A percentile compares a stretch with the other conserved stretches of the same genome.
Evolutionary conservation across 148 eudicot genomes (phyloP).

Genomic region (Rhododendron henanense): DNA sequence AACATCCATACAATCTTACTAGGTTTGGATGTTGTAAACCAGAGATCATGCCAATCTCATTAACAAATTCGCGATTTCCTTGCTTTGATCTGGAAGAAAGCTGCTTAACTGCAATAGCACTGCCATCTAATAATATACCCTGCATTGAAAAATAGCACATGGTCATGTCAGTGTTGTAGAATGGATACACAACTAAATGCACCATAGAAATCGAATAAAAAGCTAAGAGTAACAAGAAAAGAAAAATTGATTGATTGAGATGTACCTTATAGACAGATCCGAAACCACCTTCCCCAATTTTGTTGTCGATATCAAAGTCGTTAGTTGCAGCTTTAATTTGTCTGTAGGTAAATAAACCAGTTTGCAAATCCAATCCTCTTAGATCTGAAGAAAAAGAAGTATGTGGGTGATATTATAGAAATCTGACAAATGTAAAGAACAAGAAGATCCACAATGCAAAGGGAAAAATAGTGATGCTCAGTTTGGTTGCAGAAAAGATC

Average conservation of each 20-base stretch:
- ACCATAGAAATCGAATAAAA: too few relatives aligned
- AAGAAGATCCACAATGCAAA: background rate
- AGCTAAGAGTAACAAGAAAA: background rate
- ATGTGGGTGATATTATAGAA: slow-evolving; percentile 6
- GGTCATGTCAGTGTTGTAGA: background rate
- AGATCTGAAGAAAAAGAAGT: slow-evolving; percentile 8
- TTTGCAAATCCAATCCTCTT: slow-evolving; percentile 48
- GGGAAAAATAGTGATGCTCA: background rate
- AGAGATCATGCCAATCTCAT: too few relatives aligned
- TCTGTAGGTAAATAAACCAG: slow-evolving; percentile 51
- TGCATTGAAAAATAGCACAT: too few relatives aligned
- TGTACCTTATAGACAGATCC: slow-evolving; percentile 42
- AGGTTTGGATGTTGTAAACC: too few relatives aligned
- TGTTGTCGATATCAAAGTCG: slow-evolving; percentile 45
- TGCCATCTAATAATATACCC: too few relatives aligned
- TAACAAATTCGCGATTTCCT: too few relatives aligned
- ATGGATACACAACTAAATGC: too few relatives aligned
- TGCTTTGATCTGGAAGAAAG: too few relatives aligned
- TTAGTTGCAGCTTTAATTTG: slow-evolving; percentile 69
- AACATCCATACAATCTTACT: too few relatives aligned
- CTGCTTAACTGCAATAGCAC: too few relatives aligned
- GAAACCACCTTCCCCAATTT: slow-evolving; percentile 42
- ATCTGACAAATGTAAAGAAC: too few relatives aligned
- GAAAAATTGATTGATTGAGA: background rate
- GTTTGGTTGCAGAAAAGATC: too few relatives aligned